Base-by-base conservation (phyloP, 2,329 filamentous ascomycete species). In the Albophoma yamanashiensis region DNA sequence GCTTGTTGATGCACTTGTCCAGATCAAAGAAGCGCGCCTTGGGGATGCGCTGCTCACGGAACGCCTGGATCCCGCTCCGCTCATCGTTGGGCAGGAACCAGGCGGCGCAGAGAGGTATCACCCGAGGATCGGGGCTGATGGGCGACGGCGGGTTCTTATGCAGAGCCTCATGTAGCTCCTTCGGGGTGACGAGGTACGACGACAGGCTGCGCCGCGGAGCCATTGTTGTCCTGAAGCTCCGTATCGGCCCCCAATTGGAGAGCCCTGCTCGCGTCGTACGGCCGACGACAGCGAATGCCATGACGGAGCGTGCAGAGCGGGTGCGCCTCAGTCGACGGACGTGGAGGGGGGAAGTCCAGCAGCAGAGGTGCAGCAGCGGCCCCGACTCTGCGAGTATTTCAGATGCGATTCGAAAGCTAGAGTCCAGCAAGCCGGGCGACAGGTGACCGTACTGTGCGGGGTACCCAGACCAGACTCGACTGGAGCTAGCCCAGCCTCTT, bases 21-120 rank as follows among this genome's bases (percentile, higher is more conserved):
- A 99, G 82, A 74, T 99, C 92, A 74, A 99, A 99, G 83, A 97
- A 99, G 39, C 92, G 89, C 1, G 94, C 89, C 69, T 88, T 87
- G 27, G 92, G 93, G 64, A 99, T 94, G 68, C 91, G 90, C 70
- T 87, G 84, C 71, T 91, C 83, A 65, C 86, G 84, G 79, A 93
- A 99, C 52, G 88, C 85, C 64, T 94, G 82, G 66, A 89, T 85
- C 59, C 94, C 94, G 57, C 84, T 89, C 63, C 92, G 87, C 59
- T 84, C 84, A 66, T 96, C 93, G 73, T 96, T 97, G 64, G 94
- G 94, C 64, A 99, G 84, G 71, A 97, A 99, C 94, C 94, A 99
- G 31, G 91, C 84, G 55, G 92, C 94, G 75, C 92, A 97, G 50
- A 99, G 82, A 3, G 94, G 90, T 59, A 99, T 86, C 52, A 95